Evolutionary conservation across 2,329 filamentous ascomycete species (phyloP), one percentile per base, ranked within the genome.

Genomic region (Onygenales sp.): DNA sequence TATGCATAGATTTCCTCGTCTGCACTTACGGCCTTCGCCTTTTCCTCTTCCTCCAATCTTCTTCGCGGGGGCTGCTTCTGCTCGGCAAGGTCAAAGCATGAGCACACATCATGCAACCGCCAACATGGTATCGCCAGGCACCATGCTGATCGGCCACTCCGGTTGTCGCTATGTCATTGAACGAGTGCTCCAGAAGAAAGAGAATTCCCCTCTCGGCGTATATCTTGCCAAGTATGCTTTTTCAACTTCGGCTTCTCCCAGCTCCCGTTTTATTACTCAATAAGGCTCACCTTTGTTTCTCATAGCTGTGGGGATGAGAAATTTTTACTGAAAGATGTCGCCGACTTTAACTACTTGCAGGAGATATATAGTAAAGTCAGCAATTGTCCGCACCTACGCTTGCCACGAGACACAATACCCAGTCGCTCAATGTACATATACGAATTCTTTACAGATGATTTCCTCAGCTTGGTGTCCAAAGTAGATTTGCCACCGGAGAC

Each of bases 261-360:
- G 38, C 36, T 33, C n/a, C 5, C 14, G 5, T 5, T 27, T 27
- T 27, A 27, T 27, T 27, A 27, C 21, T 27, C 21, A 27, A 27
- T 27, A 5, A 27, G 21, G 21, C 21, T 27, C 21, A 27, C 21
- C 21, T 27, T 27, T 27, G 21, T 27, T 27, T 27, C 21, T 33
- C 32, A 13, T 13, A 52, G 42, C 13, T 54, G 51, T 44, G 47
- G 44, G 11, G 42, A 53, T 36, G 14, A 50, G 27, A 43, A 61
- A 45, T 58, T 55, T 39, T 44, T 62, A 13, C 49, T 61, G 51
- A 61, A 61, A 51, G 53, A 56, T 54, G 51, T 61, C 14, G 51
- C 55, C 35, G 55, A 61, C 42, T 60, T 55, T 44, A 43, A 58
- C 10, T 49, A 44, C 33, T 46, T 38, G 10, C 14, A 21, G 21